Percentiles rank a stretch among this genome's conserved stretches.
Conservation (phyloP, 805 yeast species). For the Millerozyma miso region DNA sequence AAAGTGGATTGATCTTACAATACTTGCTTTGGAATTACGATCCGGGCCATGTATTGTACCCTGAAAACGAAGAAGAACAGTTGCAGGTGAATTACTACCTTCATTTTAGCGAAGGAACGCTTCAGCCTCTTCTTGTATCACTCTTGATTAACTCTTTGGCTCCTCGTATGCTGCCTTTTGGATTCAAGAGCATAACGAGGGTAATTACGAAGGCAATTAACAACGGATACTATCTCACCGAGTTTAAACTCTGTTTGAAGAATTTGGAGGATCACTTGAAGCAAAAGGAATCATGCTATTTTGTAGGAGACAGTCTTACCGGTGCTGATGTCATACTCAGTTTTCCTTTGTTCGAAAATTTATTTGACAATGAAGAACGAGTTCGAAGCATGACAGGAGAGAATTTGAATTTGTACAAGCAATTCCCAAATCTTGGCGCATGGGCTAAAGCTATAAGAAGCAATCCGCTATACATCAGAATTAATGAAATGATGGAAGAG, state of each 20-base stretch:
- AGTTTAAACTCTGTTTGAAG: constrained; percentile 33
- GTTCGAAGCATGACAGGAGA: constrained; percentile 31
- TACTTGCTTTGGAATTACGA: constrained; percentile 35
- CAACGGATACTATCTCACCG: constrained; percentile 46
- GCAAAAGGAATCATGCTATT: constrained; percentile 28
- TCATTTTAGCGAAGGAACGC: constrained; percentile 58
- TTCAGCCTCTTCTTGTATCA: constrained; percentile 46
- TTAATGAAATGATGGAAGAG: constrained; percentile 28
- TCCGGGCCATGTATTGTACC: constrained; percentile 21
- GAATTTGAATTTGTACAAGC: constrained; percentile 24
- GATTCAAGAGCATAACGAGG: constrained; percentile 41
- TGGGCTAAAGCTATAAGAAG: constrained; percentile 31
- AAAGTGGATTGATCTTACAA: constrained; percentile 37
- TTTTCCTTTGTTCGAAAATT: constrained; percentile 33
- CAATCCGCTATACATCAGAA: constrained; percentile 29
- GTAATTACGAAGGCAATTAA: constrained; percentile 44
- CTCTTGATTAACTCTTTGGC: constrained; percentile 38
- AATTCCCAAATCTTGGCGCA: constrained; percentile 33
- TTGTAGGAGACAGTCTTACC: constrained; percentile 34
- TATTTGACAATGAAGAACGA: constrained; percentile 34
- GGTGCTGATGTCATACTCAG: constrained; percentile 37
- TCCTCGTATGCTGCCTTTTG: constrained; percentile 43
- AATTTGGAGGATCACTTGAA: constrained; percentile 22
- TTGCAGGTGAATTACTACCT: constrained; percentile 49
- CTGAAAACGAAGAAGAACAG: constrained; percentile 31